A percentile compares a stretch with the other conserved stretches of the same genome.
Evolutionary conservation across 345 rosid genomes (phyloP).

Genomic region (Sonneratia alba): DNA sequence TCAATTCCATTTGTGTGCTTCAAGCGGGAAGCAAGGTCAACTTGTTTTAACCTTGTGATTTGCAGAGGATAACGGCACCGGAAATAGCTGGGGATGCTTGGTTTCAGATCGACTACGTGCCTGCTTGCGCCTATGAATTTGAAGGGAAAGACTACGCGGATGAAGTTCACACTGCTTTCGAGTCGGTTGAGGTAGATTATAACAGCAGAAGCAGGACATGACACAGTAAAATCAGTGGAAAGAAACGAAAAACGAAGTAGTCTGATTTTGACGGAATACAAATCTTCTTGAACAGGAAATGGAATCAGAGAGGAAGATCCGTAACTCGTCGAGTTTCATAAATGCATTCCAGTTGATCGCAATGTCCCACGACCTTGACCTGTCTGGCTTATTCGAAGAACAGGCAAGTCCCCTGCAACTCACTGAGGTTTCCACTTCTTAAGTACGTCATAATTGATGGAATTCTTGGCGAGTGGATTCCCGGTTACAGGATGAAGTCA

Average conservation of each 20-base stretch:
- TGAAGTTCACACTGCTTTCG: constrained; percentile 48
- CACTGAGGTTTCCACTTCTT: neutral
- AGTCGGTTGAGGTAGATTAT: constrained; percentile 43
- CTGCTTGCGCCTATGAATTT: constrained; percentile 30
- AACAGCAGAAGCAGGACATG: neutral
- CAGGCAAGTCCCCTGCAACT: constrained; percentile 35
- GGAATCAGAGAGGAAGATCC: constrained; percentile 26
- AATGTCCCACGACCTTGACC: constrained; percentile 86
- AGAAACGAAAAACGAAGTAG: neutral
- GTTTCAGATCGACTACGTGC: constrained; percentile 58
- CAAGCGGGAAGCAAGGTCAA: neutral
- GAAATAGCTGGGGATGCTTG: constrained; percentile 68
- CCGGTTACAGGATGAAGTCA: constrained; percentile 48
- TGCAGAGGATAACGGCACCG: constrained; percentile 52
- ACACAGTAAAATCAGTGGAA: neutral
- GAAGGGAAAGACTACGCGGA: constrained; percentile 33
- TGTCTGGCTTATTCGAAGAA: constrained; percentile 85
- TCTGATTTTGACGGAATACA: neutral
- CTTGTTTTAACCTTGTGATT: neutral
- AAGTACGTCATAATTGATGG: constrained; percentile 2
- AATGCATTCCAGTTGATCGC: constrained; percentile 91
- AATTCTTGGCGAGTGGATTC: neutral
- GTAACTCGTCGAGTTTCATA: constrained; percentile 56
- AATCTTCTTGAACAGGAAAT: constrained; percentile 38
- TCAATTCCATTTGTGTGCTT: neutral